Evolutionary conservation across 495 filamentous ascomycete species (phyloP).

Genomic region (Penicillium flavigenum): DNA sequence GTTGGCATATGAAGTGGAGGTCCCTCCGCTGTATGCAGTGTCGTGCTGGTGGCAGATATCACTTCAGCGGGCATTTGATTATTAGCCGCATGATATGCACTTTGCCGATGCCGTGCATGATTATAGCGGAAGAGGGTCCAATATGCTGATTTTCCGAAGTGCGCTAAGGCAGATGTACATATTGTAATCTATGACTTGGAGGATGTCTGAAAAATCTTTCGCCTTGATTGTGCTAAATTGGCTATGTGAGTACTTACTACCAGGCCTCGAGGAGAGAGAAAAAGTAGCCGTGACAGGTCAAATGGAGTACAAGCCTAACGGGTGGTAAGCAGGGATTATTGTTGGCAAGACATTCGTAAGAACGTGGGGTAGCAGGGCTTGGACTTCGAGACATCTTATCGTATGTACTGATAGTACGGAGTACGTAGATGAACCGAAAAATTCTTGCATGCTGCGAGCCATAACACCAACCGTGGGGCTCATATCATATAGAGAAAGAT

Average conservation of each 20-base stretch:
- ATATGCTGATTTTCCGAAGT: not conserved
- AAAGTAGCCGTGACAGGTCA: not conserved
- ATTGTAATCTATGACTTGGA: not conserved
- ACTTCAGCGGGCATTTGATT: not conserved
- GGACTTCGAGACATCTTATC: not conserved
- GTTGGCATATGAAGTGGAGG: not conserved
- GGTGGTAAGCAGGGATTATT: not conserved
- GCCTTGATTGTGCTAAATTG: not conserved
- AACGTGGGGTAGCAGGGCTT: not conserved
- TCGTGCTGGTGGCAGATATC: not conserved
- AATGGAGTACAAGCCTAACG: not conserved
- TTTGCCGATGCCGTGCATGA: conserved; percentile 13
- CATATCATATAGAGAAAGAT: not conserved
- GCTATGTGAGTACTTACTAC: not conserved
- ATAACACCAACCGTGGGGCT: not conserved
- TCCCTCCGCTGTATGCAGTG: not conserved
- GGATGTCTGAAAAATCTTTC: not conserved
- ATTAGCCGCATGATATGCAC: conserved; percentile 23
- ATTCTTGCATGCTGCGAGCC: conserved; percentile 13
- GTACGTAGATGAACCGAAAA: not conserved
- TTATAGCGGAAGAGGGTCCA: not conserved
- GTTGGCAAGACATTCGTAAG: not conserved
- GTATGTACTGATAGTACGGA: not conserved
- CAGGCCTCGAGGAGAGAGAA: not conserved
- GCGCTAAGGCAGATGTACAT: not conserved